These are phyloP conservation scores for Pisolithus albus DNA, from an alignment of 768 basidiomycete species.

Conservation along the genomic window DNA sequence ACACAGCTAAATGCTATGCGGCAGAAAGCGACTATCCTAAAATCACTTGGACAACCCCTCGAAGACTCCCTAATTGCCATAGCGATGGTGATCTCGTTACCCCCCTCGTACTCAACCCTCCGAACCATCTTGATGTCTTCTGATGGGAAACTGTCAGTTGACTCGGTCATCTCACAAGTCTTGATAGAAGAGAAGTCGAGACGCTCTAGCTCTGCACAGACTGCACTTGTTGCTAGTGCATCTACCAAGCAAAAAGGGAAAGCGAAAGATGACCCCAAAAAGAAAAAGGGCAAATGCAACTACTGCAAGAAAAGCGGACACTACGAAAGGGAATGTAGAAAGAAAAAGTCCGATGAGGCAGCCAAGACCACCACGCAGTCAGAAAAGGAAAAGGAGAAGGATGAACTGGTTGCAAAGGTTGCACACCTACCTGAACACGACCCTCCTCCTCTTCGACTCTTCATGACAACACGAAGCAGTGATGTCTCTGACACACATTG, in stretches of 20 bases:
- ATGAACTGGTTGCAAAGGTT: background rate
- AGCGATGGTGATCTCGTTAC: slow-evolving; percentile 16
- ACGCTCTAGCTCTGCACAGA: background rate
- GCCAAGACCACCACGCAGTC: background rate
- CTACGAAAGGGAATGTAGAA: background rate
- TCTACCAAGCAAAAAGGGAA: background rate
- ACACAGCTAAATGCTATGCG: slow-evolving; percentile 17
- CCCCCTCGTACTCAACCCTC: slow-evolving; percentile 14
- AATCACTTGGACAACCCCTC: slow-evolving; percentile 9
- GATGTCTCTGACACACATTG: background rate
- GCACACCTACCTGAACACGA: background rate
- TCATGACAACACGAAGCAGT: background rate
- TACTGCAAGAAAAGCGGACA: background rate
- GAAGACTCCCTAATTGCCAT: slow-evolving; percentile 16
- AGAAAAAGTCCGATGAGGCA: background rate
- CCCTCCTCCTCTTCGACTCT: background rate
- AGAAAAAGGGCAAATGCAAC: background rate
- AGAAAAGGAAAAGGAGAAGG: background rate
- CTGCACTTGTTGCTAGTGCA: background rate
- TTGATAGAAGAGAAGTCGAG: background rate
- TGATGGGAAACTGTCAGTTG: background rate
- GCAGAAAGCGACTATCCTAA: slow-evolving; percentile 9
- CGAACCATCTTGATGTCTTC: slow-evolving; percentile 14
- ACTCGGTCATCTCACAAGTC: background rate
- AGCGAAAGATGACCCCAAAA: background rate